Evolutionary conservation across 2,329 filamentous ascomycete species (phyloP).

Genomic region (Aureobasidium musti): DNA sequence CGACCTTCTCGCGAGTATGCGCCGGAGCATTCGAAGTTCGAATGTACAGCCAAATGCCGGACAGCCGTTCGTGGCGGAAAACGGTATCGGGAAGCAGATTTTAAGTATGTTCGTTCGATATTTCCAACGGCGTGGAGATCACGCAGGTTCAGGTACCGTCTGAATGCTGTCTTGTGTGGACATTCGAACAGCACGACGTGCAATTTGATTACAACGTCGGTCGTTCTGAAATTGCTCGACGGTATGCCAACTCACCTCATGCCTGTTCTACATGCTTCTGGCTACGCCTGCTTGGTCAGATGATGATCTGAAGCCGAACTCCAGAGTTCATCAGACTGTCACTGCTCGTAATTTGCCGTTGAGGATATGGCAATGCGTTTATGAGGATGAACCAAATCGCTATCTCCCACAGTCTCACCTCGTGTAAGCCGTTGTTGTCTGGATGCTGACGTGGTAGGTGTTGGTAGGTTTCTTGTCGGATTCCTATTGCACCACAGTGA

Average conservation of each 20-base stretch:
- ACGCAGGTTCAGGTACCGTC: slow-evolving; percentile 13
- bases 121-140: slow-evolving; percentile 17
- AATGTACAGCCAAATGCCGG: slow-evolving; percentile 1
- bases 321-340: neutral
- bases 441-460: neutral
- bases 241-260: neutral
- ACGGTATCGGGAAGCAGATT: slow-evolving; percentile 7
- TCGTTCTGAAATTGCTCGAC: slow-evolving; percentile 12
- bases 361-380: neutral
- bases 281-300: neutral
- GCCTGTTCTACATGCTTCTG: neutral
- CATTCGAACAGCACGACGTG: neutral
- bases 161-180: neutral
- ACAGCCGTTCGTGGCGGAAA: slow-evolving; percentile 20
- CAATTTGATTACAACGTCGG: neutral
- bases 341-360: neutral
- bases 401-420: slow-evolving; percentile 23
- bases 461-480: neutral
- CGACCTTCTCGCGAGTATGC: neutral
- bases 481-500: neutral
- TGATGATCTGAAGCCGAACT: neutral
- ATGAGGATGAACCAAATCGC: neutral
- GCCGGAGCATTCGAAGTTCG: too few species aligned
- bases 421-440: slow-evolving; percentile 4
- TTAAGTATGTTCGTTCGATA: slow-evolving; percentile 9